These are phyloP conservation scores for Cairneyella variabilis DNA, from an alignment of 495 filamentous ascomycete species.

Conservation along the genomic window DNA sequence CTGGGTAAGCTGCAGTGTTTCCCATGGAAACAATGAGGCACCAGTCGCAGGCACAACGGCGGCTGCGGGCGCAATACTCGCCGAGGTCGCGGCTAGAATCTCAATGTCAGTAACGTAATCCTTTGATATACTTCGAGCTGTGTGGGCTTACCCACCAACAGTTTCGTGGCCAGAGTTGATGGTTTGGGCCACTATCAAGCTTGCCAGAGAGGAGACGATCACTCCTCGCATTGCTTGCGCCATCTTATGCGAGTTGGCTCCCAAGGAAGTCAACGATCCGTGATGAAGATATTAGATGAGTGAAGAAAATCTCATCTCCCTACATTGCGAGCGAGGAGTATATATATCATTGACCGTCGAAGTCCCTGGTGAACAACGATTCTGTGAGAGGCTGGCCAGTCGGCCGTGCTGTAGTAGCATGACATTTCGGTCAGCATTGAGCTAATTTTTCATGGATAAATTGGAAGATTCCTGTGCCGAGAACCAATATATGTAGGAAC, in stretches of 20 bases:
- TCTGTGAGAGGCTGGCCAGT: no score
- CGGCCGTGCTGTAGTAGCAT: no score
- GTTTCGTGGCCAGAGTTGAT: background rate
- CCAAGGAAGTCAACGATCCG: background rate
- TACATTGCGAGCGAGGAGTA: no score
- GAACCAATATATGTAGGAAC: no score
- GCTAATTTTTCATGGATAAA: no score
- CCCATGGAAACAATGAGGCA: slow-evolving; percentile 34
- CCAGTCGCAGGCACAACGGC: slow-evolving; percentile 18
- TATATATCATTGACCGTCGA: no score
- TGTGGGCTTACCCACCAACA: background rate
- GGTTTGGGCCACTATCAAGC: slow-evolving; percentile 3
- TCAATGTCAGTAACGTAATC: background rate
- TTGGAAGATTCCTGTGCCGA: no score
- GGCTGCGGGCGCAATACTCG: background rate
- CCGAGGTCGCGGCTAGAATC: background rate
- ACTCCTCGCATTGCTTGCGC: slow-evolving; percentile 1
- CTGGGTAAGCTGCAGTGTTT: slow-evolving; percentile 41
- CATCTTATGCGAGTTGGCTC: background rate
- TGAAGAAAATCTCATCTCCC: no score
- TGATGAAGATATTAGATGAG: background rate
- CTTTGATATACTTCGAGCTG: no score
- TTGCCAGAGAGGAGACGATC: background rate
- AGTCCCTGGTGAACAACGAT: no score
- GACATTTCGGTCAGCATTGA: no score